Percentiles rank a stretch among this genome's conserved stretches.
Conservation (phyloP, 1,139 yeast genomes). For the Scheffersomyces quercinus region DNA sequence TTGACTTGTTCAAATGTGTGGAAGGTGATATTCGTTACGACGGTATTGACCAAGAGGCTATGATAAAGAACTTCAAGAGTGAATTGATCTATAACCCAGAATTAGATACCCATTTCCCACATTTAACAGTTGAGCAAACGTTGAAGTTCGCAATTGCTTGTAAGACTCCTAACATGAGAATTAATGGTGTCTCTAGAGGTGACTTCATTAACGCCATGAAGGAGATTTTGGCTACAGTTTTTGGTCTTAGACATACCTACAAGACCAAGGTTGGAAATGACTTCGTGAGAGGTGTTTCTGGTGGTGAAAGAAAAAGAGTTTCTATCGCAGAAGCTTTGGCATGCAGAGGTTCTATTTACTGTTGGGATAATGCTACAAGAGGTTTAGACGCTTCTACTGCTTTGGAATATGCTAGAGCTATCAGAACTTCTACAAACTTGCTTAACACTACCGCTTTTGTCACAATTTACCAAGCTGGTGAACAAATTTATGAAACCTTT, state of each 20-base stretch:
- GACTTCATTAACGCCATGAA: slow-evolving; percentile 49
- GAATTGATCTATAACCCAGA: slow-evolving; percentile 64
- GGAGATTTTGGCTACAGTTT: slow-evolving; percentile 52
- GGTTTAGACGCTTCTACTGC: slow-evolving; percentile 78
- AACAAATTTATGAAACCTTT: slow-evolving; percentile 59
- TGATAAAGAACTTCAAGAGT: slow-evolving; percentile 48
- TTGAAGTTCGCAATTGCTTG: slow-evolving; percentile 59
- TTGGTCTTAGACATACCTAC: slow-evolving; percentile 59
- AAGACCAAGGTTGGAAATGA: slow-evolving; percentile 63
- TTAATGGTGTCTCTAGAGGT: slow-evolving; percentile 48
- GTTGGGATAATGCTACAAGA: slow-evolving; percentile 82
- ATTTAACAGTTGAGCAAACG: slow-evolving; percentile 63
- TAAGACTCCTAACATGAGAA: slow-evolving; percentile 58
- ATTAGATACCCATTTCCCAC: slow-evolving; percentile 63
- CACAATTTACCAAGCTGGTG: slow-evolving; percentile 69
- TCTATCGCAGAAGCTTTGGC: slow-evolving; percentile 65
- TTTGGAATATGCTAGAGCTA: slow-evolving; percentile 61
- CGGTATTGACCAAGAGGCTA: slow-evolving; percentile 50
- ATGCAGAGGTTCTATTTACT: slow-evolving; percentile 56
- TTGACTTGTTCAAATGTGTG: slow-evolving; percentile 16
- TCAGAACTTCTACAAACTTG: slow-evolving; percentile 60
- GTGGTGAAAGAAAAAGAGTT: slow-evolving; percentile 66
- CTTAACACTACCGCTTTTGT: slow-evolving; percentile 58
- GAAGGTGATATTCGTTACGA: slow-evolving; percentile 42
- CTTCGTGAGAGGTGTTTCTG: slow-evolving; percentile 62